phyloP scores from a whole-genome alignment of 441 rosid species.

The Mallotus repandus region DNA sequence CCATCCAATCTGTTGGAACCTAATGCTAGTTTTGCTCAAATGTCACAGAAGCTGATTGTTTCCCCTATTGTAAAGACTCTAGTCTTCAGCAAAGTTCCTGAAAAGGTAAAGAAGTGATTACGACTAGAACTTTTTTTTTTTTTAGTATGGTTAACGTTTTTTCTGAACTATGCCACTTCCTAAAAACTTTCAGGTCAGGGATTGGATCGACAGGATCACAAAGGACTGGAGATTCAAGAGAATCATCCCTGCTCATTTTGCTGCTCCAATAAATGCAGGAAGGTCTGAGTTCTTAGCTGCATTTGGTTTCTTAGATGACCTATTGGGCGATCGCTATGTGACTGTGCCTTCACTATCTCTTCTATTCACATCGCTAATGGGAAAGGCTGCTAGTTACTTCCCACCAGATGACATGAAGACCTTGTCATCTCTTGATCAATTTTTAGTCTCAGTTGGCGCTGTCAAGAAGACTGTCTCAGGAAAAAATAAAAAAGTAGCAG shows the following conservation, averaged over 20 bases:
- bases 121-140: too few species aligned
- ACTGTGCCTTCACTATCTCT: slow-evolving; percentile 68
- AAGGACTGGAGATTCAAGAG: slow-evolving; percentile 89
- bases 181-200: slow-evolving; percentile 60
- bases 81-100: slow-evolving; percentile 96
- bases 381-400: slow-evolving; percentile 93
- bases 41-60: slow-evolving; percentile 91
- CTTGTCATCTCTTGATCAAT: slow-evolving; percentile 84
- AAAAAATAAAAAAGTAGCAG: slow-evolving; percentile 35
- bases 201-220: slow-evolving; percentile 81
- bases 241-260: slow-evolving; percentile 92
- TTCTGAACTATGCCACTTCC: slow-evolving; percentile 9
- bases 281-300: slow-evolving; percentile 85
- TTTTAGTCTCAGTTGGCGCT: slow-evolving; percentile 83
- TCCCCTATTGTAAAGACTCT: slow-evolving; percentile 92
- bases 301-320: slow-evolving; percentile 85
- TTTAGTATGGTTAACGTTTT: not conserved
- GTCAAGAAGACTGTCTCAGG: slow-evolving; percentile 90
- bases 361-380: slow-evolving; percentile 68
- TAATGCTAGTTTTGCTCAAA: slow-evolving; percentile 84
- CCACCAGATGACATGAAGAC: slow-evolving; percentile 98
- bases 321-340: slow-evolving; percentile 63
- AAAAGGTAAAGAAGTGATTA: slow-evolving; percentile 52
- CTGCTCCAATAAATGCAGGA: slow-evolving; percentile 77
- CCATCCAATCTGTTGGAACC: slow-evolving; percentile 95